phyloP scores from a whole-genome alignment of 202 grass and related monocot genomes.

The Zoysia matrella region DNA sequence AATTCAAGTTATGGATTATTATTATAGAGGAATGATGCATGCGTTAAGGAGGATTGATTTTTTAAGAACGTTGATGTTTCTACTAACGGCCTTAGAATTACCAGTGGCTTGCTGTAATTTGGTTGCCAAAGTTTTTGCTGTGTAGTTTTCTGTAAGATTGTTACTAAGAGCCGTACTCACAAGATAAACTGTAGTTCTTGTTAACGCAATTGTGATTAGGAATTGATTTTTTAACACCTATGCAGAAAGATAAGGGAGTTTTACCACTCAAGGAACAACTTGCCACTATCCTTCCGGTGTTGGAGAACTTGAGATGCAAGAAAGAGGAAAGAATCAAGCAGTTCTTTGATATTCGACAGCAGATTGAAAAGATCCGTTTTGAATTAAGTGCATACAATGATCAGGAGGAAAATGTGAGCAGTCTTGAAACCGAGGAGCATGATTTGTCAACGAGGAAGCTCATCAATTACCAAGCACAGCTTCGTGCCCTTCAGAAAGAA shows the following conservation, averaged over 20 bases:
- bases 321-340: too few species aligned
- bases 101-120: not conserved
- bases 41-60: conserved; percentile 13
- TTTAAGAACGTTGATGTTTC: conserved; percentile 7
- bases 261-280: conserved; percentile 77
- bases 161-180: not conserved
- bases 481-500: conserved; percentile 36
- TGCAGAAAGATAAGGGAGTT: conserved; percentile 79
- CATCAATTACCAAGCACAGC: conserved; percentile 67
- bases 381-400: conserved; percentile 69
- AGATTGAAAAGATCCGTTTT: conserved; percentile 70
- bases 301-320: conserved; percentile 62
- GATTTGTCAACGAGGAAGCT: conserved; percentile 83
- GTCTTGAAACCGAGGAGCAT: conserved; percentile 55
- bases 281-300: conserved; percentile 56
- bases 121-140: not conserved
- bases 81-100: conserved; percentile 4
- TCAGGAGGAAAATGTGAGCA: conserved; percentile 33
- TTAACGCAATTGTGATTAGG: not conserved
- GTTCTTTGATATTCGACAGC: too few species aligned
- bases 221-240: conserved; percentile 21
- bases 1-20: conserved; percentile 11
- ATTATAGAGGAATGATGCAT: not conserved
- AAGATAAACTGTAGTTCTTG: conserved; percentile 19
- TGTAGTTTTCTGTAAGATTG: not conserved